Conservation (phyloP, 2,329 filamentous ascomycete genomes). For the Botryosphaeria dothidea region DNA sequence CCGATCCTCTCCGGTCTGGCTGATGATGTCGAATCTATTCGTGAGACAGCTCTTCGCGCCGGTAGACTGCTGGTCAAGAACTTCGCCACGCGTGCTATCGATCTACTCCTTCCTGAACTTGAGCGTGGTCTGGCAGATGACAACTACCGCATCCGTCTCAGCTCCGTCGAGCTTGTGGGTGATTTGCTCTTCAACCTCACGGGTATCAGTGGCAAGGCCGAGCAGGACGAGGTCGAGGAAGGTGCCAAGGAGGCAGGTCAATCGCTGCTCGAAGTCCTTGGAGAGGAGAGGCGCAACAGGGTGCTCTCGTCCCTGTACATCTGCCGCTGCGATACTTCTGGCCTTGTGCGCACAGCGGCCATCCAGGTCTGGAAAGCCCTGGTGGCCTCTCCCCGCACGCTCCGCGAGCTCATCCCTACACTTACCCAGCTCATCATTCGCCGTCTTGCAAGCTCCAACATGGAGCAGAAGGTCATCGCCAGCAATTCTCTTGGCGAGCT, state of each 20-base stretch:
- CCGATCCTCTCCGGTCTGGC: conserved; percentile 92
- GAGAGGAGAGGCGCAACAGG: conserved; percentile 95
- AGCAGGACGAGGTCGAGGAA: conserved; percentile 77
- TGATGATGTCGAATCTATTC: conserved; percentile 93
- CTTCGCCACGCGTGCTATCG: conserved; percentile 92
- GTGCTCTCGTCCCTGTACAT: conserved; percentile 97
- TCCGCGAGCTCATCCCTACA: conserved; percentile 94
- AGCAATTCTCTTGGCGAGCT: conserved; percentile 95
- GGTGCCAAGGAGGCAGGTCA: conserved; percentile 82
- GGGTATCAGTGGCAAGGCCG: conserved; percentile 76
- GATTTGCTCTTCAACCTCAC: conserved; percentile 97
- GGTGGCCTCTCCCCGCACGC: conserved; percentile 84
- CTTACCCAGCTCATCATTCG: conserved; percentile 94
- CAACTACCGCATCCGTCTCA: conserved; percentile 95
- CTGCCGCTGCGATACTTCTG: conserved; percentile 94
- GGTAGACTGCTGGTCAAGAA: conserved; percentile 97
- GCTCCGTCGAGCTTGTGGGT: conserved; percentile 95
- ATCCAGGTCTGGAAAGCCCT: conserved; percentile 96
- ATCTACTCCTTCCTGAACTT: conserved; percentile 88
- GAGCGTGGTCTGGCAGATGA: conserved; percentile 97
- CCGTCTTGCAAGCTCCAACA: conserved; percentile 89
- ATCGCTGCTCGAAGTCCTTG: conserved; percentile 90
- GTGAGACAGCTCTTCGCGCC: conserved; percentile 92
- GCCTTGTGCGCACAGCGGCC: conserved; percentile 83
- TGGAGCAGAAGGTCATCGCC: conserved; percentile 98